These are phyloP conservation scores for Arachis hypogaea DNA, from an alignment of 306 rosid genomes.

Conservation along the genomic window DNA sequence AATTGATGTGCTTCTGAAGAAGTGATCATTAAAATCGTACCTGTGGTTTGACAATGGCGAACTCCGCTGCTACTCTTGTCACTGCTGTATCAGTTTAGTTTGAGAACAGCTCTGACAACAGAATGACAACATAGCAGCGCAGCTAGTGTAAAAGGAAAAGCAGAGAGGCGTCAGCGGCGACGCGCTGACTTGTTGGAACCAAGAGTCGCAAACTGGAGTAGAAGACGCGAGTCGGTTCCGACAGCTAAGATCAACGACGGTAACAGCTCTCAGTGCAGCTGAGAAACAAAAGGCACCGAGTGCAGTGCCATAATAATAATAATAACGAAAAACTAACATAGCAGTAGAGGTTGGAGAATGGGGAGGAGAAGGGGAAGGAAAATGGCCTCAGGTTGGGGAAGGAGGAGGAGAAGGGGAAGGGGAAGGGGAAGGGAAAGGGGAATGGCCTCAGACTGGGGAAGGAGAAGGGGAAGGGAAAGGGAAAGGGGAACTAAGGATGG, in stretches of 20 bases:
- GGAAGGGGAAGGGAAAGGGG: too few species aligned
- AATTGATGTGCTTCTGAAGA: background rate
- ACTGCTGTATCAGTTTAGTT: slow-evolving; percentile 36
- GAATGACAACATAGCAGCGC: slow-evolving; percentile 41
- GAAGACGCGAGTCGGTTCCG: slow-evolving; percentile 13
- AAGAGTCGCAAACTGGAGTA: slow-evolving; percentile 59
- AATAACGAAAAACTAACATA: background rate
- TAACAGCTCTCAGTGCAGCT: slow-evolving; percentile 44
- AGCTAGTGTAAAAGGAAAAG: slow-evolving; percentile 30
- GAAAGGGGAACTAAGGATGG: too few species aligned
- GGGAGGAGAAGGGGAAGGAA: slow-evolving; percentile 33
- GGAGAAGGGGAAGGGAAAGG: too few species aligned
- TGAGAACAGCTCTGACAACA: slow-evolving; percentile 61
- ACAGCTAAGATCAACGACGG: slow-evolving; percentile 42
- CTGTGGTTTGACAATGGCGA: slow-evolving; percentile 45
- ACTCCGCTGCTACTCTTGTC: background rate
- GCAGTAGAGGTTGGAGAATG: background rate
- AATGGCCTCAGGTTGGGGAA: background rate
- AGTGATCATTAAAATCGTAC: slow-evolving; percentile 38
- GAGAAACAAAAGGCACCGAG: slow-evolving; percentile 58
- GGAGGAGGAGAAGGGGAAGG: too few species aligned
- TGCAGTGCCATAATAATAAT: slow-evolving; percentile 65
- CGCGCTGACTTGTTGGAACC: slow-evolving; percentile 55
- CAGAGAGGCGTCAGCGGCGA: slow-evolving; percentile 43
- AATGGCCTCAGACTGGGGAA: too few species aligned